phyloP scores from a whole-genome alignment of 2,329 filamentous ascomycete genomes.

The Arthrobotrys sinensis region DNA sequence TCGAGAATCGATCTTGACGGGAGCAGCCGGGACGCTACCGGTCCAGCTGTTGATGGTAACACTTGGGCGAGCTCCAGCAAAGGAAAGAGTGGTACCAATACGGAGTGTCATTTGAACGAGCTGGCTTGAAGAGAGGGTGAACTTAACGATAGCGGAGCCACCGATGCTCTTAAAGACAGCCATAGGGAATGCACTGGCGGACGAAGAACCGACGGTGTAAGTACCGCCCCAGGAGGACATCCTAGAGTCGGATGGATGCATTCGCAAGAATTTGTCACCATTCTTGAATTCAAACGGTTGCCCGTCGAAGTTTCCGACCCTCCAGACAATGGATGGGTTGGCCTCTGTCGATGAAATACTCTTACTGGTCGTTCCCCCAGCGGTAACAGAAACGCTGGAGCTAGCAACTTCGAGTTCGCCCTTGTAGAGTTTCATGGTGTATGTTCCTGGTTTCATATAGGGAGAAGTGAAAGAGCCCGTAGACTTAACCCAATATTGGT shows the following conservation, averaged over 20 bases:
- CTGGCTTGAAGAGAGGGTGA: constrained; percentile 52
- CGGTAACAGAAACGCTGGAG: constrained; percentile 70
- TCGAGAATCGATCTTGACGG: constrained; percentile 76
- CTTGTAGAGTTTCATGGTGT: constrained; percentile 78
- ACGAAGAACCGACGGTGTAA: constrained; percentile 75
- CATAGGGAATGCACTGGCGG: constrained; percentile 75
- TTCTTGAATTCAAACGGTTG: constrained; percentile 77
- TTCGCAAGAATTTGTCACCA: constrained; percentile 77
- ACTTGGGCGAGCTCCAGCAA: constrained; percentile 74
- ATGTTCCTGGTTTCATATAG: constrained; percentile 77
- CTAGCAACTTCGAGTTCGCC: constrained; percentile 73
- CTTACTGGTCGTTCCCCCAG: constrained; percentile 70
- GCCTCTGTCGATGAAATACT: constrained; percentile 71
- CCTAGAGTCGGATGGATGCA: constrained; percentile 78
- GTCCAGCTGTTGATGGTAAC: constrained; percentile 74
- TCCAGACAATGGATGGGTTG: constrained; percentile 73
- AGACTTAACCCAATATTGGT: constrained; percentile 77
- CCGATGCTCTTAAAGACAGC: constrained; percentile 73
- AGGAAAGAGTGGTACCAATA: constrained; percentile 77
- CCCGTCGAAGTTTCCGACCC: constrained; percentile 78
- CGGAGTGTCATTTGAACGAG: constrained; percentile 72
- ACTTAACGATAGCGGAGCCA: constrained; percentile 49
- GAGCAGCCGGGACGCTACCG: constrained; percentile 68
- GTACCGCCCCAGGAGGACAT: constrained; percentile 77
- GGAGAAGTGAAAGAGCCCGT: constrained; percentile 76